These are phyloP conservation scores for Thalia dealbata DNA, from an alignment of 176 grass and related monocot genomes.

Conservation along the genomic window DNA sequence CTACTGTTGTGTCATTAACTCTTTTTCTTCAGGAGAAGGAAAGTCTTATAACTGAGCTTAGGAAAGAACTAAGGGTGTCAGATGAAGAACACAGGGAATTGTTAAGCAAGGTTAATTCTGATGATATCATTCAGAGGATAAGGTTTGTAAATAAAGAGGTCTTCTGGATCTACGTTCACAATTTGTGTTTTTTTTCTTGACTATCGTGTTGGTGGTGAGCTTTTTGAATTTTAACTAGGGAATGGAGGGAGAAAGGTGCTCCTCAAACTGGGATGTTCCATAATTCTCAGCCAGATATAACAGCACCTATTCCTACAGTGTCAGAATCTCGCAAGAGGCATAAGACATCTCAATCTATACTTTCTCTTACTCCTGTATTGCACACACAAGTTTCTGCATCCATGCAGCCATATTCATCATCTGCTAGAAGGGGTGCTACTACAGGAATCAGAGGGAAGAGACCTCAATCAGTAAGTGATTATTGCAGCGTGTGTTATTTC, in stretches of 20 bases:
- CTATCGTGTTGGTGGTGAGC: neutral
- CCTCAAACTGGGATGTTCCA: neutral
- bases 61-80: conserved; percentile 92
- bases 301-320: neutral
- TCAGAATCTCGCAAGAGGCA: conserved; percentile 65
- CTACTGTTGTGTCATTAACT: conserved; percentile 12
- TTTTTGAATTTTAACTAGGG: neutral
- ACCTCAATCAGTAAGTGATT: conserved; percentile 49
- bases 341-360: conserved; percentile 64
- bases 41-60: conserved; percentile 79
- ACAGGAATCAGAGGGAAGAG: conserved; percentile 68
- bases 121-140: conserved; percentile 77
- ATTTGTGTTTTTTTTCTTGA: neutral
- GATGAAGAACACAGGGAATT: conserved; percentile 78
- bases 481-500: neutral
- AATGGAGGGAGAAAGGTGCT: conserved; percentile 1
- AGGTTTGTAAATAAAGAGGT: conserved; percentile 30
- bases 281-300: conserved; percentile 5
- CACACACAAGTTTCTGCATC: conserved; percentile 50
- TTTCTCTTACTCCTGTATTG: conserved; percentile 34
- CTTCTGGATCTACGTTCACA: neutral
- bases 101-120: conserved; percentile 61
- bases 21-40: conserved; percentile 61
- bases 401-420: conserved; percentile 57
- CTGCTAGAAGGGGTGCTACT: conserved; percentile 38